Percentiles rank a stretch among this genome's conserved stretches.
phyloP scores from a whole-genome alignment of 768 basidiomycete genomes.

The Pisolithus sp. region DNA sequence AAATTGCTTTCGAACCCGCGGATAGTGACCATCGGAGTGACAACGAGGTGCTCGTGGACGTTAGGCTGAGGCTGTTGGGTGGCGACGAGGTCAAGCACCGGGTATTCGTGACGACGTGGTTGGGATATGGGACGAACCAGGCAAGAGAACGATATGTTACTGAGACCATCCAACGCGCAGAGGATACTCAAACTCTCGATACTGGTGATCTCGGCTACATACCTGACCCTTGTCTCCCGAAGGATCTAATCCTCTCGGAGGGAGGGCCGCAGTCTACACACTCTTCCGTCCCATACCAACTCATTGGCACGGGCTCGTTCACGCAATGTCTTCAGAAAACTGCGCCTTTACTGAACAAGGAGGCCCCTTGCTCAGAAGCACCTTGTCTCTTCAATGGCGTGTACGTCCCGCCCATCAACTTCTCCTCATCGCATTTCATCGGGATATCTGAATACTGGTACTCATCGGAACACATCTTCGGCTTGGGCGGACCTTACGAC shows the following conservation, averaged over 20 bases:
- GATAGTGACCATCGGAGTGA: slow-evolving; percentile 45
- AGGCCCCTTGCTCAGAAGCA: slow-evolving; percentile 70
- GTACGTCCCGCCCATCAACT: slow-evolving; percentile 91
- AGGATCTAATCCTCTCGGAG: slow-evolving; percentile 58
- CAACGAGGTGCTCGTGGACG: slow-evolving; percentile 59
- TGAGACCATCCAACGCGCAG: slow-evolving; percentile 52
- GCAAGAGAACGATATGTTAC: slow-evolving; percentile 92
- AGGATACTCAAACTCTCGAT: slow-evolving; percentile 26
- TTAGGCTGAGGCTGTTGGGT: slow-evolving; percentile 71
- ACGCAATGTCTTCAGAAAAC: slow-evolving; percentile 71
- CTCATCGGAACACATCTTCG: slow-evolving; percentile 95
- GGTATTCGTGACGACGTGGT: slow-evolving; percentile 97
- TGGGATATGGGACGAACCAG: slow-evolving; percentile 97
- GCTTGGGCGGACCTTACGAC: slow-evolving; percentile 91
- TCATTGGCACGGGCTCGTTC: slow-evolving; percentile 88
- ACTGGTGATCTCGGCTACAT: slow-evolving; percentile 35
- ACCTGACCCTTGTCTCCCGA: slow-evolving; percentile 88
- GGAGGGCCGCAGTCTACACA: slow-evolving; percentile 43
- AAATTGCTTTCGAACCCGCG: slow-evolving; percentile 94
- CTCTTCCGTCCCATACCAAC: slow-evolving; percentile 46
- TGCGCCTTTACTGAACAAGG: slow-evolving; percentile 76
- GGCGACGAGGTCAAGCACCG: slow-evolving; percentile 86
- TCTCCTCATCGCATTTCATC: slow-evolving; percentile 88
- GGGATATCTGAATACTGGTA: slow-evolving; percentile 99
- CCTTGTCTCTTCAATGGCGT: slow-evolving; percentile 95